A percentile compares a stretch with the other conserved stretches of the same genome.
These are phyloP conservation scores for Dothistroma pini DNA, from an alignment of 2,329 filamentous ascomycete species.

Conservation along the genomic window DNA sequence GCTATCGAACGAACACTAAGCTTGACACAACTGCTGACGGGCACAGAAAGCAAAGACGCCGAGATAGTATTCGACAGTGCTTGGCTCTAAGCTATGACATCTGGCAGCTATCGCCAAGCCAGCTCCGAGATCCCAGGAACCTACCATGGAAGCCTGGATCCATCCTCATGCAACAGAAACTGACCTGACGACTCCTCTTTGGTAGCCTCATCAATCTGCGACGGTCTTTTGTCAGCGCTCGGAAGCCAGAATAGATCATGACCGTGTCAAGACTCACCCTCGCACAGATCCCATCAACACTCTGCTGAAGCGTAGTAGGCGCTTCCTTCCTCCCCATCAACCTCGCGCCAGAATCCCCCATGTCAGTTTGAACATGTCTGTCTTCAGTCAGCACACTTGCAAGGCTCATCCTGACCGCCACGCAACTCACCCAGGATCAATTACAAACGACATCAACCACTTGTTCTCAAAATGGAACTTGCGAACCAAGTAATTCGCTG, in stretches of 20 bases:
- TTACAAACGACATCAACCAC: slow-evolving; percentile 1
- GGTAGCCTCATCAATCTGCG: not conserved
- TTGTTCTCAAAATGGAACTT: slow-evolving; percentile 6
- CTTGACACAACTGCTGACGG: too few relatives aligned
- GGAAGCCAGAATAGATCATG: not conserved
- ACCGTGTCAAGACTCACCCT: not conserved
- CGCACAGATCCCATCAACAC: not conserved
- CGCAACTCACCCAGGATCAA: slow-evolving; percentile 6
- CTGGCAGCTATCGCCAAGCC: not conserved
- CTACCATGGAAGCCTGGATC: not conserved
- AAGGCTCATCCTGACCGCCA: not conserved
- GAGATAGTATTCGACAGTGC: too few relatives aligned
- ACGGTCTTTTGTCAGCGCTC: not conserved
- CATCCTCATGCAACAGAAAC: not conserved
- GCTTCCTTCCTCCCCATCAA: not conserved
- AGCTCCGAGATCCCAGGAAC: not conserved
- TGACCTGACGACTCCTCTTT: not conserved
- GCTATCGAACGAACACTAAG: too few relatives aligned
- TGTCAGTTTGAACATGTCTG: not conserved
- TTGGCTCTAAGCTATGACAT: not conserved
- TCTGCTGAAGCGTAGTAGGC: not conserved
- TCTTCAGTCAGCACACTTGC: not conserved
- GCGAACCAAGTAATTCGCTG: not conserved
- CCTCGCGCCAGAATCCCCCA: not conserved
- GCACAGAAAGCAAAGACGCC: too few relatives aligned